Evolutionary conservation across 1,139 yeast species (phyloP), one percentile per base, ranked within the genome.

Genomic region (Kluyveromyces marxianus): DNA sequence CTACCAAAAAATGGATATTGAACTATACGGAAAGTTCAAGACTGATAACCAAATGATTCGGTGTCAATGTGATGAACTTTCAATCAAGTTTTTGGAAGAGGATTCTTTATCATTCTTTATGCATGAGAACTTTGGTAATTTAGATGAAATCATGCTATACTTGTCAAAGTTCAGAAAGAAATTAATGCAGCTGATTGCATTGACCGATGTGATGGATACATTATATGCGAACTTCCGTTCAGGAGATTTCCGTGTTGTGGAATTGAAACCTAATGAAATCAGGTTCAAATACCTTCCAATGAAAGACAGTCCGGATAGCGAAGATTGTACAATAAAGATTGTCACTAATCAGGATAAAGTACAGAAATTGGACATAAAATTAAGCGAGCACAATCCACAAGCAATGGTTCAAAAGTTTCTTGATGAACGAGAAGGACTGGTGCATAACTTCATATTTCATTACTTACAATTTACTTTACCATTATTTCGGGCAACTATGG

Each of bases 391-490:
- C 2, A 64, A 63, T 44, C 66, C 67, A 10, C 68, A 63, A 49
- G 55, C 54, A 47, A 57, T 59, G 25, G 54, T 64, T n/a, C 65
- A 62, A 43, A 62, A 63, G 25, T 61, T 62, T 46, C 51, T 64
- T 29, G 64, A 58, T 39, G 50, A 49, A 21, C 34, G 32, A 6
- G 54, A 53, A 24, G 51, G 51, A 29, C 48, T 57, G 49, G 62
- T 59, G 48, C 63, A 62, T 42, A 62, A 60, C 46, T 59, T 60
- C 41, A 58, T 62, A 14, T 64, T 64, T 54, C 58, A 61, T 45
- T 63, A 63, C 44, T 47, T 62, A 37, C 66, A 62, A 39, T 63
- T 63, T 43, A 63, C 68, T 2, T 60, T 66, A 4, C 54, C 62
- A 1, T 48, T 64, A 7, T 64, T 64, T 47, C 48, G 54, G 2